Percentiles rank a stretch among this genome's conserved stretches.
Conservation (phyloP, 208 protist species). For the Acanthamoeba triangularis region DNA sequence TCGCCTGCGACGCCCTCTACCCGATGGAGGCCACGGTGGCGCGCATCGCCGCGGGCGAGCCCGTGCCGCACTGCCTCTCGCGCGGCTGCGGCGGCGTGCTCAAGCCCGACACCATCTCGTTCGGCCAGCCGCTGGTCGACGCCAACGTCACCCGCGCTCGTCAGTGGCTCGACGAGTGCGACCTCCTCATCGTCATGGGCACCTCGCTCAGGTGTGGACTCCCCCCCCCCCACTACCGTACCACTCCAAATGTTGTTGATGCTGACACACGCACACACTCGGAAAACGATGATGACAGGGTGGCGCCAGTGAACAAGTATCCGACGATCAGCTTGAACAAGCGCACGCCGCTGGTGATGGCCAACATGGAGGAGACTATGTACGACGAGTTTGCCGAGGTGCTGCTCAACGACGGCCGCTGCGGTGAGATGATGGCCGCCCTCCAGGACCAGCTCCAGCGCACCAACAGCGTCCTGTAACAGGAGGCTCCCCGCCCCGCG, state of each 20-base stretch:
- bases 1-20: slow-evolving; percentile 1
- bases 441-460: slow-evolving; percentile 26
- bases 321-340: slow-evolving; percentile 53
- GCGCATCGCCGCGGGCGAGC: not conserved
- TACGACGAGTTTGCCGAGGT: slow-evolving; percentile 47
- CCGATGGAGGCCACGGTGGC: slow-evolving; percentile 15
- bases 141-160: not conserved
- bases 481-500: not conserved
- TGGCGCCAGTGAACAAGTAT: slow-evolving; percentile 52
- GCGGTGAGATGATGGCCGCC: slow-evolving; percentile 26
- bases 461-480: not conserved
- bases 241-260: not conserved
- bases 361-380: slow-evolving; percentile 71
- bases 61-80: slow-evolving; percentile 30
- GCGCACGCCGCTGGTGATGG: slow-evolving; percentile 35
- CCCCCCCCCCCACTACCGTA: not conserved
- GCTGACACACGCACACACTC: no score
- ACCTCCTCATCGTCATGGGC: slow-evolving; percentile 75
- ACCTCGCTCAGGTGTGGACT: slow-evolving; percentile 35
- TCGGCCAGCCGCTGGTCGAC: slow-evolving; percentile 37
- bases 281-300: not conserved
- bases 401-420: slow-evolving; percentile 64
- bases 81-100: slow-evolving; percentile 45
- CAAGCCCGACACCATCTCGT: slow-evolving; percentile 65
- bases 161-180: slow-evolving; percentile 14